phyloP scores from a whole-genome alignment of 2,329 filamentous ascomycete species.

The Tolypocladium ophioglossoides region DNA sequence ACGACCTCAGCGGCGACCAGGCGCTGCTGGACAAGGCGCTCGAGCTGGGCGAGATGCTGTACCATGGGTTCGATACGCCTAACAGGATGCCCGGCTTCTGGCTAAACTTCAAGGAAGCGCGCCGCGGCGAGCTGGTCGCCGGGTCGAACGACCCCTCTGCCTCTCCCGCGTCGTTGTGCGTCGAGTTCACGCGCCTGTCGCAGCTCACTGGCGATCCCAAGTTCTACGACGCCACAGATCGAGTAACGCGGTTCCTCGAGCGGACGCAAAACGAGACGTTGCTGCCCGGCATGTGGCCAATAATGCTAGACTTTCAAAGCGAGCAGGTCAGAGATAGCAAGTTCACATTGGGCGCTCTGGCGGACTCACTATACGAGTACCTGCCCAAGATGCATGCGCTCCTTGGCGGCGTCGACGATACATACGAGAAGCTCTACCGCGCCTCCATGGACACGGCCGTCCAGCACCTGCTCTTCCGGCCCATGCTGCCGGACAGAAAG shows the following conservation, averaged over 20 bases:
- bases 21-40: slow-evolving; percentile 37
- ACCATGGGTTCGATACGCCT: slow-evolving; percentile 42
- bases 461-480: slow-evolving; percentile 57
- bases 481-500: slow-evolving; percentile 48
- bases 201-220: slow-evolving; percentile 62
- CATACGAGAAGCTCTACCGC: slow-evolving; percentile 58
- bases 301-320: slow-evolving; percentile 45
- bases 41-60: slow-evolving; percentile 44
- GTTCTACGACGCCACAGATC: slow-evolving; percentile 68
- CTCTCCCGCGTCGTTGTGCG: slow-evolving; percentile 51
- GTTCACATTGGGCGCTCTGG: slow-evolving; percentile 43
- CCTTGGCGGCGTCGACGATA: slow-evolving; percentile 48
- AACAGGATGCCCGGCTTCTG: slow-evolving; percentile 38
- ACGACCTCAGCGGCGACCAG: slow-evolving; percentile 35
- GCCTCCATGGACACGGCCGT: slow-evolving; percentile 50
- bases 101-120: slow-evolving; percentile 32
- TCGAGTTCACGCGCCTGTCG: slow-evolving; percentile 67
- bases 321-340: slow-evolving; percentile 37
- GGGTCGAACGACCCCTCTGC: slow-evolving; percentile 39
- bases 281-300: slow-evolving; percentile 72
- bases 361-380: slow-evolving; percentile 52
- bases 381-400: slow-evolving; percentile 53
- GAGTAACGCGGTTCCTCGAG: slow-evolving; percentile 62
- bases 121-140: slow-evolving; percentile 33
- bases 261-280: slow-evolving; percentile 55